Percentiles rank a stretch among this genome's conserved stretches.
phyloP scores from a whole-genome alignment of 2,329 filamentous ascomycete species.

The Gaeumannomyces tritici region DNA sequence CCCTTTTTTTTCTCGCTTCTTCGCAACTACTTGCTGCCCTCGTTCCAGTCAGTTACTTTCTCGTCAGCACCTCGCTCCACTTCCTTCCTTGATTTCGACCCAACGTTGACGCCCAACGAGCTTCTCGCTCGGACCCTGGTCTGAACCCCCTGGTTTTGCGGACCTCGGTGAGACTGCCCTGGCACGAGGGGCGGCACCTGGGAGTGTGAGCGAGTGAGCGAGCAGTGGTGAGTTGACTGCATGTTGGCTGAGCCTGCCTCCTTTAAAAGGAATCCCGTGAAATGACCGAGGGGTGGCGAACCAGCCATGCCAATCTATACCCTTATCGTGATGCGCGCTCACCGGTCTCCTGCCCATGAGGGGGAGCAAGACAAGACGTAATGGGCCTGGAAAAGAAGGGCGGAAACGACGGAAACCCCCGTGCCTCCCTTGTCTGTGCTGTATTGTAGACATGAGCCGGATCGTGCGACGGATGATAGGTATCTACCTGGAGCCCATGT shows the following conservation, averaged over 20 bases:
- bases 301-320: neutral
- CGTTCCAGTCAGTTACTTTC: neutral
- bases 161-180: neutral
- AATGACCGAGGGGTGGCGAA: too few relatives aligned
- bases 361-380: too few relatives aligned
- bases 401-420: too few relatives aligned
- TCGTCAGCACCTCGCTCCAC: neutral
- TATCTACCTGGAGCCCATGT: neutral
- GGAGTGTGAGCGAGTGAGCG: too few relatives aligned
- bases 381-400: too few relatives aligned
- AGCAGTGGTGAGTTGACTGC: neutral
- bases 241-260: neutral
- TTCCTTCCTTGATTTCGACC: neutral
- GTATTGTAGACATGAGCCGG: too few relatives aligned
- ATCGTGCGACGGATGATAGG: too few relatives aligned
- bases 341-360: neutral
- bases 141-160: neutral
- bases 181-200: neutral
- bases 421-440: too few relatives aligned
- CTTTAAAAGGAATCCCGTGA: too few relatives aligned
- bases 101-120: neutral
- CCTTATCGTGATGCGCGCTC: too few relatives aligned
- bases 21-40: neutral
- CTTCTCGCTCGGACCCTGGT: neutral
- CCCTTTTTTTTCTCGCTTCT: neutral